Conservation (phyloP, 352 stramenopile genomes). For the Phytophthora rubi region DNA sequence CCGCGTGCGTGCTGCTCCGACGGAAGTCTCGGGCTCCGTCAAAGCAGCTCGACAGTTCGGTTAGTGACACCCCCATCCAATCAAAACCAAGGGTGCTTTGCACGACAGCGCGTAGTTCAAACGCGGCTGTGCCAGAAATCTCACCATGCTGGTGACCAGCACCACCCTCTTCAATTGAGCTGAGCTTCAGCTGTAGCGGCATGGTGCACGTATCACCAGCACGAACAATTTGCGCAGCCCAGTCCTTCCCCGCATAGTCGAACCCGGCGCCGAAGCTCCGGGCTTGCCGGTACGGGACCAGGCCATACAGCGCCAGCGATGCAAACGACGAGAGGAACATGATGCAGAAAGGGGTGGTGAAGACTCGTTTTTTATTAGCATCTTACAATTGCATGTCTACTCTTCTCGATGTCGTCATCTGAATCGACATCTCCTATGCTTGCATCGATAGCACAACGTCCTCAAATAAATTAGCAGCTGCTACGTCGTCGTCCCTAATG, state of each 20-base stretch:
- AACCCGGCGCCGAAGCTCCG: constrained; percentile 55
- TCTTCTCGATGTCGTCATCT: too few relatives aligned
- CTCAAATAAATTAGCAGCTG: too few relatives aligned
- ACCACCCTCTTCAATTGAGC: constrained; percentile 61
- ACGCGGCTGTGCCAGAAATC: constrained; percentile 92
- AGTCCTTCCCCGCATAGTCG: constrained; percentile 43
- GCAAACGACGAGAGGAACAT: constrained; percentile 80
- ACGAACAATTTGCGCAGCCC: constrained; percentile 59
- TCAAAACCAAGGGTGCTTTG: not conserved
- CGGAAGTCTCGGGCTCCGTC: too few relatives aligned
- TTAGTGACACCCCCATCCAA: too few relatives aligned
- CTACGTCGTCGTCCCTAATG: too few relatives aligned
- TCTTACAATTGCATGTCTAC: too few relatives aligned
- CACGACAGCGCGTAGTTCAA: constrained; percentile 93
- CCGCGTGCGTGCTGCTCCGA: too few relatives aligned
- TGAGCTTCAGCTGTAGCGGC: constrained; percentile 50
- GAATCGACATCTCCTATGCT: too few relatives aligned
- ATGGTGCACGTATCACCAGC: constrained; percentile 84
- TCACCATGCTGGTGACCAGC: constrained; percentile 59
- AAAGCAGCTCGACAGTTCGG: too few relatives aligned
- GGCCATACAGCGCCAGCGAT: constrained; percentile 85
- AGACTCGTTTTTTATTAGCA: too few relatives aligned
- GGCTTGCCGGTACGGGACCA: constrained; percentile 52
- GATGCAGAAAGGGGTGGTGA: constrained; percentile 41
- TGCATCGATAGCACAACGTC: too few relatives aligned